A percentile compares a stretch with the other conserved stretches of the same genome.
These are phyloP conservation scores for Paracoccidioides lutzii DNA, from an alignment of 2,329 filamentous ascomycete genomes.

Conservation along the genomic window DNA sequence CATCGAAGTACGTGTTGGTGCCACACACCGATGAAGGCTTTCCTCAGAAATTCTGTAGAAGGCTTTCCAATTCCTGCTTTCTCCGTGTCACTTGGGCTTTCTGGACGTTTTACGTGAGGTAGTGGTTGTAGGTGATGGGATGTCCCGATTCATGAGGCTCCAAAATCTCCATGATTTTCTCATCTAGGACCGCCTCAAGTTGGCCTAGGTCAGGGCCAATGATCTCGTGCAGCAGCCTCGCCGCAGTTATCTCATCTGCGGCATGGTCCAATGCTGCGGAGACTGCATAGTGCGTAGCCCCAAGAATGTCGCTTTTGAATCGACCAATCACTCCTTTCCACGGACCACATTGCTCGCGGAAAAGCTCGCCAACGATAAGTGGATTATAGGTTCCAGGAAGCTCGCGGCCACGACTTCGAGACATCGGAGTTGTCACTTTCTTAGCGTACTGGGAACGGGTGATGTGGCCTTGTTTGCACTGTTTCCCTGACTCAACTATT, in stretches of 20 bases:
- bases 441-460: no score
- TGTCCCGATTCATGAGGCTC: conserved; percentile 8
- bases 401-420: conserved; percentile 38
- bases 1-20: background rate
- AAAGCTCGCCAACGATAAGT: conserved; percentile 45
- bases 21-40: background rate
- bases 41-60: no score
- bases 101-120: conserved; percentile 24
- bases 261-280: conserved; percentile 25
- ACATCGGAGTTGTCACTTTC: no score
- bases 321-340: conserved; percentile 42
- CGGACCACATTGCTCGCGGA: conserved; percentile 43
- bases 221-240: conserved; percentile 24
- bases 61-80: background rate
- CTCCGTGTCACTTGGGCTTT: conserved; percentile 12
- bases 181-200: conserved; percentile 24
- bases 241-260: conserved; percentile 28
- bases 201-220: conserved; percentile 31
- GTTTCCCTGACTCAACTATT: conserved; percentile 13
- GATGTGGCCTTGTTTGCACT: no score
- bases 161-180: conserved; percentile 21
- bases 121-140: conserved; percentile 27
- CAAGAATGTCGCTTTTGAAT: conserved; percentile 23
- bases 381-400: conserved; percentile 49
- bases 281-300: no score